Evolutionary conservation across 495 filamentous ascomycete genomes (phyloP), one percentile per base, ranked within the genome.

Genomic region (Physcia stellaris): DNA sequence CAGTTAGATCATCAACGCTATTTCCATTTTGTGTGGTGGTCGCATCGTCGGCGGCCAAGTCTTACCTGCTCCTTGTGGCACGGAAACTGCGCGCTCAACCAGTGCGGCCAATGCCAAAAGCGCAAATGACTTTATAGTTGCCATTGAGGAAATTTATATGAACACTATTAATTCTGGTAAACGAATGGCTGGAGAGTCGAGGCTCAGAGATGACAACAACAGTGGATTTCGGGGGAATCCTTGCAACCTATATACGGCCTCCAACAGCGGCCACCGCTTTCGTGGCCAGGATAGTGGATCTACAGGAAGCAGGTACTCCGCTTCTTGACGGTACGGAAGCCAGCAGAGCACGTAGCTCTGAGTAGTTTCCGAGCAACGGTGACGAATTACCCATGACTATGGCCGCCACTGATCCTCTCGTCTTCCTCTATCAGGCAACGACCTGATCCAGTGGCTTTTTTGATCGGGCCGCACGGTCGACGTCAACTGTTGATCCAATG

Each of bases 271-370:
- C 35, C 35, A 7, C 24, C 19, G 21, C n/a, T 23, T 16, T 4
- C 7, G 35, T n/a, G 19, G 22, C 5, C 35, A 37, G 35, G 35
- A 21, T n/a, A n/a, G 28, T 37, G 22, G 35, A 37, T 37, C 35
- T 37, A 18, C 21, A 18, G 33, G 22, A 37, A 37, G 35, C 35
- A 37, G 35, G 35, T 37, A 37, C 35, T 26, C 28, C 4, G n/a
- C n/a, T n/a, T n/a, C n/a, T 15, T 26, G 19, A 12, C 35, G 20
- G 21, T 22, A 21, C 11, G 0, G n/a, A 6, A 24, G 20, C 35
- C 1, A 24, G 21, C 19, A 37, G 21, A 24, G 21, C 18, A 1
- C 6, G 28, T 27, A 24, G 21, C 20, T 21, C 17, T 12, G 12
- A n/a, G n/a, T n/a, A n/a, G n/a, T n/a, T n/a, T n/a, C n/a, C n/a